phyloP scores from a whole-genome alignment of 2,329 filamentous ascomycete genomes.

The Ramularia endophylla region DNA sequence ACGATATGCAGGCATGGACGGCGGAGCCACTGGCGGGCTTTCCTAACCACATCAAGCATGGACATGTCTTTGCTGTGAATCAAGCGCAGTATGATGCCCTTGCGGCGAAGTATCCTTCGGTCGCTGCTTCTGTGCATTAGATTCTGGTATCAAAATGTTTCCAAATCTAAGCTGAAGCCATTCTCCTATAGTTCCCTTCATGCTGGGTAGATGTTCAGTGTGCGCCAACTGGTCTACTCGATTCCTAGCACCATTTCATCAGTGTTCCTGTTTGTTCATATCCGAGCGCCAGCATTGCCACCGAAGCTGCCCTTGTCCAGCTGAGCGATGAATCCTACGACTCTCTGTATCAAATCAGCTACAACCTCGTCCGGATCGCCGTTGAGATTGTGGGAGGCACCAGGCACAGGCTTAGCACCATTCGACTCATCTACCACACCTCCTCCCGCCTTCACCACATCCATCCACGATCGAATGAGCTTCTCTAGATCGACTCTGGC shows the following conservation, averaged over 20 bases:
- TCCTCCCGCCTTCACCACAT: slow-evolving; percentile 37
- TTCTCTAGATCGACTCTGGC: slow-evolving; percentile 50
- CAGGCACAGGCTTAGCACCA: slow-evolving; percentile 42
- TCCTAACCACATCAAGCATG: slow-evolving; percentile 16
- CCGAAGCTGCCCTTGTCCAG: slow-evolving; percentile 20
- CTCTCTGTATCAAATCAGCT: slow-evolving; percentile 44
- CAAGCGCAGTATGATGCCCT: slow-evolving; percentile 15
- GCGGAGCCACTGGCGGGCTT: slow-evolving; percentile 11
- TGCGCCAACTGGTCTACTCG: too few relatives aligned
- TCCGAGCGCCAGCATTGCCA: slow-evolving; percentile 3
- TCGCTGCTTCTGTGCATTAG: background rate
- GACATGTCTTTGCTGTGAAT: slow-evolving; percentile 11
- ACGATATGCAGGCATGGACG: slow-evolving; percentile 15
- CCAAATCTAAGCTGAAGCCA: too few relatives aligned
- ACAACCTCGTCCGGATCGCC: slow-evolving; percentile 43
- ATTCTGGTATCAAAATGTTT: too few relatives aligned
- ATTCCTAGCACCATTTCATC: too few relatives aligned
- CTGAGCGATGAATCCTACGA: slow-evolving; percentile 44
- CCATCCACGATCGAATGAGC: slow-evolving; percentile 54
- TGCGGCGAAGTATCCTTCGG: slow-evolving; percentile 6
- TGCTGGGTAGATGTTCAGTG: too few relatives aligned
- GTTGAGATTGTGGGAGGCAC: slow-evolving; percentile 48
- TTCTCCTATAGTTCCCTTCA: too few relatives aligned
- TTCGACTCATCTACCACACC: slow-evolving; percentile 44
- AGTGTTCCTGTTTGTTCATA: too few relatives aligned